These are phyloP conservation scores for Ustilago bromivora DNA, from an alignment of 1,284 basidiomycete genomes.

Conservation along the genomic window DNA sequence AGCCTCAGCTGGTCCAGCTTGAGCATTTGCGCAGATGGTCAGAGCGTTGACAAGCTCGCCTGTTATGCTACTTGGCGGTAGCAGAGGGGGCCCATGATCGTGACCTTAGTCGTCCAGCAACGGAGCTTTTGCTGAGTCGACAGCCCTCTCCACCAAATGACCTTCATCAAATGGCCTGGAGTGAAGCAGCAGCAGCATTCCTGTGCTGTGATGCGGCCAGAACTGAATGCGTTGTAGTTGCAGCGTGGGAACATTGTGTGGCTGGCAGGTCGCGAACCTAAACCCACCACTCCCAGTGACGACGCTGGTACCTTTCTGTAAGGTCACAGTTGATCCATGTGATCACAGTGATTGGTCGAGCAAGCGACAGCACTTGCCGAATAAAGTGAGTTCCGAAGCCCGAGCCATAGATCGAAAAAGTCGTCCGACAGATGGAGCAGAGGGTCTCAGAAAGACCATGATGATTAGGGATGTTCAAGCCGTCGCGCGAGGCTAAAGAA, in stretches of 20 bases:
- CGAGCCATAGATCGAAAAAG: too few species aligned
- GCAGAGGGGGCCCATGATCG: not conserved
- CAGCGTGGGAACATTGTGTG: constrained; percentile 3
- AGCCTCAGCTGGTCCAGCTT: not conserved
- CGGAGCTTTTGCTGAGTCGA: not conserved
- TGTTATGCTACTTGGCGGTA: not conserved
- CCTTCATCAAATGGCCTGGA: not conserved
- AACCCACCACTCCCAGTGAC: not conserved
- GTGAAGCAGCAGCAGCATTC: too few species aligned
- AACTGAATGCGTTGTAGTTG: not conserved
- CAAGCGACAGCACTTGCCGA: not conserved
- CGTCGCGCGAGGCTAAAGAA: too few species aligned
- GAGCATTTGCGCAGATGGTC: not conserved
- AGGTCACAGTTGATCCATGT: not conserved
- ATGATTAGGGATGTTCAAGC: too few species aligned
- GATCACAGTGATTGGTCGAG: not conserved
- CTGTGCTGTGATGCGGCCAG: too few species aligned
- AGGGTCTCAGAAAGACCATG: too few species aligned
- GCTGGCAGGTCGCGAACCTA: not conserved
- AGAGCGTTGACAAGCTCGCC: not conserved
- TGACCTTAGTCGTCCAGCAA: not conserved
- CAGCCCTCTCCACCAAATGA: not conserved
- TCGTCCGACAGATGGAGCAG: too few species aligned
- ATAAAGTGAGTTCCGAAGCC: too few species aligned
- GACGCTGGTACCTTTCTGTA: not conserved